phyloP scores from a whole-genome alignment of 345 rosid species.

The Populus pruinosa region DNA sequence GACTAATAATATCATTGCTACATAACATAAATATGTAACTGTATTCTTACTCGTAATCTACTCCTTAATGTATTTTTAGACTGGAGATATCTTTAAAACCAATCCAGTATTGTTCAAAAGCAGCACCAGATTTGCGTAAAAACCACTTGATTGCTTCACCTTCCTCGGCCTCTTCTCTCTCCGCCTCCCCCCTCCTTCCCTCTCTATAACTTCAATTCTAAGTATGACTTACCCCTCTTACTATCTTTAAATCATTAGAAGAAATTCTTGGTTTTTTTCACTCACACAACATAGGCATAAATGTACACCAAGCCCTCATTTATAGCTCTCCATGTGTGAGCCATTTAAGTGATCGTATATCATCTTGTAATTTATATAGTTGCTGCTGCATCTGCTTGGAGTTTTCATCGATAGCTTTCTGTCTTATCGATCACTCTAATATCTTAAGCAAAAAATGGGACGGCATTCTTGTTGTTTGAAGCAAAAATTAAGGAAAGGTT shows the following conservation, averaged over 20 bases:
- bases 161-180: conserved; percentile 25
- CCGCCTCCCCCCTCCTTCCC: conserved; percentile 23
- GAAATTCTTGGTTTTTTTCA: conserved; percentile 12
- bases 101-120: conserved; percentile 51
- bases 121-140: conserved; percentile 60
- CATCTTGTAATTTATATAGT: not conserved
- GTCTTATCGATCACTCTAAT: not conserved
- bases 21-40: not conserved
- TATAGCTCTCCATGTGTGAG: conserved; percentile 1
- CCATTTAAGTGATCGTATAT: conserved; percentile 10
- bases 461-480: conserved; percentile 54
- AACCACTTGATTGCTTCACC: conserved; percentile 62
- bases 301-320: conserved; percentile 14
- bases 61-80: conserved; percentile 17
- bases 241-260: conserved; percentile 30
- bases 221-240: conserved; percentile 41
- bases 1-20: not conserved
- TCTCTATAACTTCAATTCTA: conserved; percentile 49
- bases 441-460: conserved; percentile 30
- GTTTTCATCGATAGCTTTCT: conserved; percentile 4
- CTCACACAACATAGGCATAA: not conserved
- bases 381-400: not conserved
- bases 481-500: conserved; percentile 62
- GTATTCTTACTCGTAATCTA: conserved; percentile 16
- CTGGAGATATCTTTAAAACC: conserved; percentile 48